Base-by-base conservation (phyloP, 2,329 filamentous ascomycete species). In the Epichloe glyceriae region DNA sequence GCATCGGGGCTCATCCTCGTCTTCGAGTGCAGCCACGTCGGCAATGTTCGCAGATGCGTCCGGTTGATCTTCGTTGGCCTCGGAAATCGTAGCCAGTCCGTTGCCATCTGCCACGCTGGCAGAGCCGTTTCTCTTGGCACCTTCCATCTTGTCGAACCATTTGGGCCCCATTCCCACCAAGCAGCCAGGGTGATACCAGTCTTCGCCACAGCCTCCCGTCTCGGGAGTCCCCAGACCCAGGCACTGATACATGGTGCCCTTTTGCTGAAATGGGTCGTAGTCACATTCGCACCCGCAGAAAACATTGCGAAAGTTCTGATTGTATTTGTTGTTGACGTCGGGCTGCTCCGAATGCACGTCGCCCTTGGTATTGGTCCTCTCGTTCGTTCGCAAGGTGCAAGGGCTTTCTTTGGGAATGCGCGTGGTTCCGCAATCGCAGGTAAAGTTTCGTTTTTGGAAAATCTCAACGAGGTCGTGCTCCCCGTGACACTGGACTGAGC, bases 171-270 rank as follows among this genome's bases (percentile, higher is more conserved):
- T 70, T 5, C 90, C 90, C 46, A 95, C 80, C 7, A 97, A 71
- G 63, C 91, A 97, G 55, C 93, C 89, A 0, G 91, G 88, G 69
- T 97, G 91, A 76, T 88, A 97, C 91, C 91, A 97, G 63, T 97
- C 91, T 69, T 97, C 91, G 12, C 91, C 91, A 67, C 91, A 97
- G 4, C 90, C 91, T 15, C 90, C 90, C 1, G 84, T 83, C 57
- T 91, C 85, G 12, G 79, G 75, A 0, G 81, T 85, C 1, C 88
- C 89, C 1, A 97, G 72, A 0, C 91, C 91, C 2, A 97, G 67
- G 63, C 93, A 98, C 66, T 98, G 93, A 59, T 94, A 98, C 93
- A 98, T 98, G 39, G 90, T 97, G 0, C 91, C 91, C 59, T 91
- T 94, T 64, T 98, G 89, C 63, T 86, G 76, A 46, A 91, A 79